Percentiles rank a stretch among this genome's conserved stretches.
These are phyloP conservation scores for Asterella californica DNA, from an alignment of 225 moss, liverwort and hornwort genomes.

Conservation along the genomic window DNA sequence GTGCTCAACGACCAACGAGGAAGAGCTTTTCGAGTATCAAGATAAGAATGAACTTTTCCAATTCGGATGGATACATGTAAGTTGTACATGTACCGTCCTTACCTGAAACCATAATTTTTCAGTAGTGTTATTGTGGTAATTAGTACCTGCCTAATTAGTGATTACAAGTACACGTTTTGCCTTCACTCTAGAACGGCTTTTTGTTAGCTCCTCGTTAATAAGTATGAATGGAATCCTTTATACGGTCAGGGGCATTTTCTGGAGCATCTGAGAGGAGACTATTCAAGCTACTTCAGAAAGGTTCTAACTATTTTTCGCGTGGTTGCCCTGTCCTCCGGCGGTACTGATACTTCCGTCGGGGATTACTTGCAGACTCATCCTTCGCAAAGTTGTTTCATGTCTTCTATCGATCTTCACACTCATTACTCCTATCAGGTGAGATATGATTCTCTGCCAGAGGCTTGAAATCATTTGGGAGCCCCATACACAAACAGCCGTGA, in stretches of 20 bases:
- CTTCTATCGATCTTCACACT: constrained; percentile 46
- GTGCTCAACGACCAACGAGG: constrained; percentile 90
- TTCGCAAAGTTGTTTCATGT: constrained; percentile 44
- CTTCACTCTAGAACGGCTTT: background rate
- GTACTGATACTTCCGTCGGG: background rate
- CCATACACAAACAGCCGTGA: background rate
- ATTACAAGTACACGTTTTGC: background rate
- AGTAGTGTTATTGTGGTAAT: no score
- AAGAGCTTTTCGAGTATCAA: constrained; percentile 90
- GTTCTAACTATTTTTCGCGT: background rate
- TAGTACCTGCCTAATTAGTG: background rate
- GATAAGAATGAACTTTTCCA: constrained; percentile 92
- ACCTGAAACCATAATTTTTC: background rate
- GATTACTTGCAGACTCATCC: constrained; percentile 42
- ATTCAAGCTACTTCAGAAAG: background rate
- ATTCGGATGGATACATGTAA: constrained; percentile 97
- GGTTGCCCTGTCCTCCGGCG: background rate
- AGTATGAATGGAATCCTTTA: background rate
- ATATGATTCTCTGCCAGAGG: background rate
- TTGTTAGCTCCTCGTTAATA: background rate
- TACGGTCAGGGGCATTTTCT: background rate
- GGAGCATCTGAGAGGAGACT: background rate
- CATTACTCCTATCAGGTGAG: constrained; percentile 50
- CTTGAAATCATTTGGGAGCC: background rate
- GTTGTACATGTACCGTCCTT: background rate